A percentile compares a stretch with the other conserved stretches of the same genome.
These are phyloP conservation scores for Biscogniauxia mediterranea DNA, from an alignment of 2,329 filamentous ascomycete genomes.

Conservation along the genomic window DNA sequence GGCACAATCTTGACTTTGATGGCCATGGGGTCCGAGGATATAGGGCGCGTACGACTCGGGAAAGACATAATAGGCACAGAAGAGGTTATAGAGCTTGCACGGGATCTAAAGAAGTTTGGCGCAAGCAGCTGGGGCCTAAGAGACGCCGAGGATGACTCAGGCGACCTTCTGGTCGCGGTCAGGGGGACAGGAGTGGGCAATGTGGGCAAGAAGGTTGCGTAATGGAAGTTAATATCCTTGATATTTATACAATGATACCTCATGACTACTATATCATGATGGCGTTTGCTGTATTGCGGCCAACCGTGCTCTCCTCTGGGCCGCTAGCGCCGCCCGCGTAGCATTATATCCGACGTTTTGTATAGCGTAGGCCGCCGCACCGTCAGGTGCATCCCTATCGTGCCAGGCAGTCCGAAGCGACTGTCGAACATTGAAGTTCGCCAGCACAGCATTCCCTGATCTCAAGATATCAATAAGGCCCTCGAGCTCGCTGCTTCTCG, in stretches of 20 bases:
- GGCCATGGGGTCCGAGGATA: slow-evolving; percentile 97
- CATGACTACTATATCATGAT: slow-evolving; percentile 19
- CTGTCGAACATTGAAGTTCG: slow-evolving; percentile 52
- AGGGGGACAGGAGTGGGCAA: slow-evolving; percentile 94
- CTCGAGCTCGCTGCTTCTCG: slow-evolving; percentile 25
- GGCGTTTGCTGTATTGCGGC: slow-evolving; percentile 28
- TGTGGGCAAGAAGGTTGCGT: slow-evolving; percentile 83
- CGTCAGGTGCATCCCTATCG: slow-evolving; percentile 39
- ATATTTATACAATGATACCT: slow-evolving; percentile 28
- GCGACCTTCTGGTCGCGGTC: slow-evolving; percentile 81
- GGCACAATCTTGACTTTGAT: slow-evolving; percentile 81
- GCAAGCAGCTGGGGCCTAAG: slow-evolving; percentile 87
- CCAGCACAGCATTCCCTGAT: slow-evolving; percentile 55
- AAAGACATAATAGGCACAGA: slow-evolving; percentile 80
- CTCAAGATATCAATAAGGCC: slow-evolving; percentile 44
- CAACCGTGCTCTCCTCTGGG: slow-evolving; percentile 40
- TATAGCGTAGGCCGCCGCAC: slow-evolving; percentile 49
- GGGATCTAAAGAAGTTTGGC: slow-evolving; percentile 86
- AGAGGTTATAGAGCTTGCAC: slow-evolving; percentile 73
- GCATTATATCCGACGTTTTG: slow-evolving; percentile 55
- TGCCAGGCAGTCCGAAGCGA: slow-evolving; percentile 47
- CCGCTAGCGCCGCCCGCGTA: slow-evolving; percentile 51
- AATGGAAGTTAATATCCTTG: slow-evolving; percentile 28
- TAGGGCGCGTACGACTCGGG: slow-evolving; percentile 80
- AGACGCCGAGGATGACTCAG: slow-evolving; percentile 65